Percentiles rank a stretch among this genome's conserved stretches.
Evolutionary conservation across 768 basidiomycete genomes (phyloP).

Genomic region (Russula earlei): DNA sequence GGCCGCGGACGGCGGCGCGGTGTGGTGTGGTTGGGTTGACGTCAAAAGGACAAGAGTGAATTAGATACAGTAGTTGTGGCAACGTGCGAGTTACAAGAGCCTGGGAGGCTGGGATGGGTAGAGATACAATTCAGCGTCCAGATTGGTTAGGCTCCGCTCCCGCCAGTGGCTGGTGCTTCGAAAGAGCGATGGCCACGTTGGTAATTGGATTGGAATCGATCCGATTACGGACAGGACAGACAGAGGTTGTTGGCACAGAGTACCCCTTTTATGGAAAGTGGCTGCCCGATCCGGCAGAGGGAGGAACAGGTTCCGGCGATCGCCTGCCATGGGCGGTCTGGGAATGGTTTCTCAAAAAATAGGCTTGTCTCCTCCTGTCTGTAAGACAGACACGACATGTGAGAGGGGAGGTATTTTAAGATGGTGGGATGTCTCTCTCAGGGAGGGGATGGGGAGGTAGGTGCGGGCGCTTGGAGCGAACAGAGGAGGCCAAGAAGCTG

Average conservation of each 20-base stretch:
- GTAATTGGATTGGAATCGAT: not conserved
- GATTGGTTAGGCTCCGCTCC: too few species aligned
- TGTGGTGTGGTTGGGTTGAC: too few species aligned
- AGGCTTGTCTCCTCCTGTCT: not conserved
- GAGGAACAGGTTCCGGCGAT: conserved; percentile 12
- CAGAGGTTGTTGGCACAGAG: not conserved
- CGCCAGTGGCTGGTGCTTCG: not conserved
- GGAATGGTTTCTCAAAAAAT: not conserved
- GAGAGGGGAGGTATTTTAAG: not conserved
- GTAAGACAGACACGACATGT: not conserved
- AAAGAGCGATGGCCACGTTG: not conserved
- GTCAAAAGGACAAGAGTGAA: too few species aligned
- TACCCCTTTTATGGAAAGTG: conserved; percentile 4
- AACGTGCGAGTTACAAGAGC: not conserved
- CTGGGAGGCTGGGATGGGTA: not conserved
- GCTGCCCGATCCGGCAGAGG: conserved; percentile 7
- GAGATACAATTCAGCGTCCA: too few species aligned
- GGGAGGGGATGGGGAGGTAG: not conserved
- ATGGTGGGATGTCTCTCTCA: not conserved
- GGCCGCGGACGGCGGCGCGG: conserved; percentile 11
- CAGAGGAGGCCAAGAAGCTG: conserved; percentile 9
- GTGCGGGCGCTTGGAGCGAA: conserved; percentile 7
- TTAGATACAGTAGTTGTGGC: too few species aligned
- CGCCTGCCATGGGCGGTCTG: conserved; percentile 1
- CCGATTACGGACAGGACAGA: too few species aligned